Percentiles rank a stretch among this genome's conserved stretches.
Evolutionary conservation across 257 asterid species (phyloP).

Genomic region (Jasminum sambac): DNA sequence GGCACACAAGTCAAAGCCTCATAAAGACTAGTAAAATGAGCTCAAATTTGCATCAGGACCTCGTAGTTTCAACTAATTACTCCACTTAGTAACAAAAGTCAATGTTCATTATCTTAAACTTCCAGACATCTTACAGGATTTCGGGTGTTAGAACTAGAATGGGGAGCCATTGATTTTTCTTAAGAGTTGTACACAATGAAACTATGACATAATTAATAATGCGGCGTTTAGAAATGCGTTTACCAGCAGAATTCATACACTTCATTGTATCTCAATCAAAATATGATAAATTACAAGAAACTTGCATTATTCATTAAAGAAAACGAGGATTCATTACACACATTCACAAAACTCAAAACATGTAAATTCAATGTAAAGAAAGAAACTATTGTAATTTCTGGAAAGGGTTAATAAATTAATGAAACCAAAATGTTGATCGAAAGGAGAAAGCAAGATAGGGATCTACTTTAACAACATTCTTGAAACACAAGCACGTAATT

Average conservation of each 20-base stretch:
- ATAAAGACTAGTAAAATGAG: not conserved
- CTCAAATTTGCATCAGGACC: not conserved
- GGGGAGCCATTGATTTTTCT: not conserved
- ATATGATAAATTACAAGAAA: not conserved
- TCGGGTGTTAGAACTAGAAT: not conserved
- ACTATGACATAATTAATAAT: not conserved
- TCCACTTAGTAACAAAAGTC: not conserved
- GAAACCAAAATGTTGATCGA: not conserved
- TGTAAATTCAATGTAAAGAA: not conserved
- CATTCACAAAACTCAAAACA: constrained; percentile 7
- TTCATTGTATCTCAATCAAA: not conserved
- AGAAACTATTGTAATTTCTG: not conserved
- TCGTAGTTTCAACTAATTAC: not conserved
- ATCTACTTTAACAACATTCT: not conserved
- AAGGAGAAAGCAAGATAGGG: not conserved
- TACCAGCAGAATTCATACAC: not conserved
- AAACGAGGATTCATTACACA: constrained; percentile 21
- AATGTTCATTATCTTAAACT: not conserved
- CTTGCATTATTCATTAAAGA: not conserved
- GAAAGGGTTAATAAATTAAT: not conserved
- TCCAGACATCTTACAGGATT: not conserved
- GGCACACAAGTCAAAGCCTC: not conserved
- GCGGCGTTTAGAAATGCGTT: too few relatives aligned
- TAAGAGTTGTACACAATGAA: not conserved
- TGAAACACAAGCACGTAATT: not conserved